These are phyloP conservation scores for Xenoacremonium recifei DNA, from an alignment of 2,329 filamentous ascomycete species.

Conservation along the genomic window DNA sequence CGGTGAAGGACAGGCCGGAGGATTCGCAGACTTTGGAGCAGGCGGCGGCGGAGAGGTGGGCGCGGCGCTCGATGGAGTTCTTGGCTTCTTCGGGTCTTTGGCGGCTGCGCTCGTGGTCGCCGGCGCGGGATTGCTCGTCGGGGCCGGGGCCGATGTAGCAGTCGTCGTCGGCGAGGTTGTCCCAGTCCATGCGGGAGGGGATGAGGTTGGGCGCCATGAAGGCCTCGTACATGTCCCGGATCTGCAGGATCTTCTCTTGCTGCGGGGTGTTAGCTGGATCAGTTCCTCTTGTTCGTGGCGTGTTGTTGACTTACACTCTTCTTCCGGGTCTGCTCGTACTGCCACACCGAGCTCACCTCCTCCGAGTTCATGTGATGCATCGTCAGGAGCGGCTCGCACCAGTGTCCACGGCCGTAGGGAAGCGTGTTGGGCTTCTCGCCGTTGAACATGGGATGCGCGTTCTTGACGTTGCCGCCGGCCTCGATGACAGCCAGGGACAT, in stretches of 20 bases:
- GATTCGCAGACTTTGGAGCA: conserved; percentile 50
- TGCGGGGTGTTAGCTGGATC: conserved; percentile 18
- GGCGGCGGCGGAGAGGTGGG: conserved; percentile 44
- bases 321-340: conserved; percentile 50
- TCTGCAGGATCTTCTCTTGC: conserved; percentile 33
- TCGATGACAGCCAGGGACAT: conserved; percentile 48
- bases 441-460: conserved; percentile 53
- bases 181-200: conserved; percentile 46
- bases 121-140: conserved; percentile 31
- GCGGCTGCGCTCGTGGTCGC: conserved; percentile 29
- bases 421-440: conserved; percentile 53
- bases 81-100: conserved; percentile 40
- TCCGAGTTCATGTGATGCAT: conserved; percentile 56
- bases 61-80: conserved; percentile 41
- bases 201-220: conserved; percentile 46
- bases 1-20: conserved; percentile 34
- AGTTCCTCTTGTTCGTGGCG: conserved; percentile 22
- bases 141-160: conserved; percentile 42
- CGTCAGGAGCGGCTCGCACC: conserved; percentile 57
- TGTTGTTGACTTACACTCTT: conserved; percentile 39
- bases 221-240: conserved; percentile 48
- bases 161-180: conserved; percentile 50
- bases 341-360: conserved; percentile 51
- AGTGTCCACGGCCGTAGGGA: conserved; percentile 47
- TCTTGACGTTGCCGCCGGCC: conserved; percentile 40